phyloP scores from a whole-genome alignment of 1,284 basidiomycete genomes.

The Ceratobasidium sp. region DNA sequence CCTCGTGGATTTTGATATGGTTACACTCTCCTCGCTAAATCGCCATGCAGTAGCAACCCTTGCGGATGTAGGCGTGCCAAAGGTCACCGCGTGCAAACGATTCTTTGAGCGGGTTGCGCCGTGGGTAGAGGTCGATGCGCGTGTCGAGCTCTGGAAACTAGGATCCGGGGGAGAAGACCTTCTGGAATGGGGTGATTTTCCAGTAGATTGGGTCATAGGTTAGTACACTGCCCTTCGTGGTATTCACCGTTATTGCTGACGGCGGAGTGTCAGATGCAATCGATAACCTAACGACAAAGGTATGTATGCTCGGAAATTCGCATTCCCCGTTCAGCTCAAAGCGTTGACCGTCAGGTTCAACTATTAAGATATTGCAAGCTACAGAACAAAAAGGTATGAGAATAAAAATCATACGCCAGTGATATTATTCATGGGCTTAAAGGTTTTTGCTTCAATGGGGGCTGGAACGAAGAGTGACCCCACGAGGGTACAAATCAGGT shows the following conservation, averaged over 20 bases:
- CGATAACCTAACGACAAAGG: constrained; percentile 94
- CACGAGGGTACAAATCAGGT: constrained; percentile 86
- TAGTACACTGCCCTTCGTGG: constrained; percentile 45
- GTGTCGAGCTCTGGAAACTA: constrained; percentile 81
- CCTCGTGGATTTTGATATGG: constrained; percentile 88
- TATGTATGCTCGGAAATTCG: constrained; percentile 33
- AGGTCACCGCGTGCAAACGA: constrained; percentile 82
- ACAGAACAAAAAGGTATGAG: constrained; percentile 68
- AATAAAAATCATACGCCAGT: constrained; percentile 21
- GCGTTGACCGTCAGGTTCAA: constrained; percentile 60
- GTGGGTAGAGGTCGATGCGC: constrained; percentile 79
- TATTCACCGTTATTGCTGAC: constrained; percentile 43
- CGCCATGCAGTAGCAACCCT: constrained; percentile 92
- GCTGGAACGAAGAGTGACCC: constrained; percentile 97
- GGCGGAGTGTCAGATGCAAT: constrained; percentile 72
- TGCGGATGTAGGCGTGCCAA: constrained; percentile 90
- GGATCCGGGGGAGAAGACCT: constrained; percentile 68
- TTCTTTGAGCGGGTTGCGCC: constrained; percentile 71
- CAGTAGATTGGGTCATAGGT: constrained; percentile 88
- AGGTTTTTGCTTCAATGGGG: constrained; percentile 97
- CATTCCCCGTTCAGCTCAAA: neutral
- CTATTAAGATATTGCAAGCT: constrained; percentile 82
- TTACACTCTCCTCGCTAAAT: constrained; percentile 90
- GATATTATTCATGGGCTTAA: constrained; percentile 1
- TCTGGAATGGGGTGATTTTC: constrained; percentile 61